Conservation (phyloP, 305 asterid genomes). For the Plantago lanceolata region DNA sequence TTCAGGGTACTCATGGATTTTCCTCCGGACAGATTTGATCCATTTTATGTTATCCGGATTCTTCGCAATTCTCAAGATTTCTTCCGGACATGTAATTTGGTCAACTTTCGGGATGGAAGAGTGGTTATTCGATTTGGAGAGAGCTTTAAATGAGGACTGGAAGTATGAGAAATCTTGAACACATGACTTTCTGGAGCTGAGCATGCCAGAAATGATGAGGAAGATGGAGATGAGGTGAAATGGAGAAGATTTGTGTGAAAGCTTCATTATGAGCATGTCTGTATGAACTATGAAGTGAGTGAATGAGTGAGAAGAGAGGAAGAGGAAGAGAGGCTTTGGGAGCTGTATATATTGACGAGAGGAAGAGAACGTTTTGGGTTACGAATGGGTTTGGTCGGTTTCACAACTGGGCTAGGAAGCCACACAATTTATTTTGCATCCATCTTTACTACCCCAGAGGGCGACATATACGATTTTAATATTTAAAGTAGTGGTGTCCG, state of each 20-base stretch:
- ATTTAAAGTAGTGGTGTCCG: no score
- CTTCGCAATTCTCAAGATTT: slow-evolving; percentile 41
- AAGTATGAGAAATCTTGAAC: slow-evolving; percentile 37
- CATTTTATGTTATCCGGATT: slow-evolving; percentile 39
- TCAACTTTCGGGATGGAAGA: not conserved
- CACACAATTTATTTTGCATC: no score
- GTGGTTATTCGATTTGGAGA: slow-evolving; percentile 24
- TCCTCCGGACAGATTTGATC: slow-evolving; percentile 58
- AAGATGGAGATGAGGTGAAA: slow-evolving; percentile 14
- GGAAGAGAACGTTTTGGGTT: no score
- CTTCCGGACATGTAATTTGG: slow-evolving; percentile 37
- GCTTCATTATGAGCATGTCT: slow-evolving; percentile 18
- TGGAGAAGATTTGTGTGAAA: slow-evolving; percentile 12
- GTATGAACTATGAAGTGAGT: not conserved
- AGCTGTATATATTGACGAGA: no score
- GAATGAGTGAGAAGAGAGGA: not conserved
- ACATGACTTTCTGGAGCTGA: slow-evolving; percentile 16
- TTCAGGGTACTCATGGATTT: slow-evolving; percentile 78
- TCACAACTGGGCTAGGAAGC: no score
- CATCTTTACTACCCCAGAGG: no score
- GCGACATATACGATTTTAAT: no score
- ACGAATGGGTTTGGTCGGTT: no score
- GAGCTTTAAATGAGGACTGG: slow-evolving; percentile 19
- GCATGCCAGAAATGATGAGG: slow-evolving; percentile 26
- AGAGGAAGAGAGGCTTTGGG: no score